These are phyloP conservation scores for Clarireedia sp. DNA, from an alignment of 2,329 filamentous ascomycete species.

Conservation along the genomic window DNA sequence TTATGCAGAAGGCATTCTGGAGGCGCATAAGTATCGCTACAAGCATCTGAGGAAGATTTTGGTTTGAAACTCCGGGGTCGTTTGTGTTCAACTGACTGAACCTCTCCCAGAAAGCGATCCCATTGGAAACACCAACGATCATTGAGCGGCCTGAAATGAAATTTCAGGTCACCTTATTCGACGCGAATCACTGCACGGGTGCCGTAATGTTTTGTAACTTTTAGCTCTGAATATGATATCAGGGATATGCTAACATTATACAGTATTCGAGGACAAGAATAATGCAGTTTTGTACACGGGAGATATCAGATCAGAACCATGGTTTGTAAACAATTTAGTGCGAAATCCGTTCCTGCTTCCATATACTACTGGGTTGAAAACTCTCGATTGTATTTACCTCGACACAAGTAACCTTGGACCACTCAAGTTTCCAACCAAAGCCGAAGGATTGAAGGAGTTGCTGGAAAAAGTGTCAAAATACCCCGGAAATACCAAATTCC, in stretches of 20 bases:
- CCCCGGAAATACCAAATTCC: constrained; percentile 67
- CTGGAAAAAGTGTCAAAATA: constrained; percentile 60
- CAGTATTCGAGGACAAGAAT: constrained; percentile 62
- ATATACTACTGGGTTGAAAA: constrained; percentile 59
- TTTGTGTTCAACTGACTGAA: neutral
- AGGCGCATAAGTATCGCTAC: constrained; percentile 67
- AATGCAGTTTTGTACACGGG: constrained; percentile 81
- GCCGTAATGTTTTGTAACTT: constrained; percentile 74
- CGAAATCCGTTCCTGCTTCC: constrained; percentile 68
- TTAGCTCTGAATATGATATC: neutral
- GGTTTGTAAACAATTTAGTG: constrained; percentile 70
- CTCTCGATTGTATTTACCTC: constrained; percentile 75
- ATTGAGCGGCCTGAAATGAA: constrained; percentile 65
- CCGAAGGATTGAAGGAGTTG: constrained; percentile 68
- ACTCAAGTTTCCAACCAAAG: constrained; percentile 50
- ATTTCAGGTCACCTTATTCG: constrained; percentile 77
- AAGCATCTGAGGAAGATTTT: constrained; percentile 65
- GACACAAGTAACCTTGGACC: constrained; percentile 68
- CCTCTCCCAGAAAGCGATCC: constrained; percentile 58
- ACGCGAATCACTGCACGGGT: constrained; percentile 88
- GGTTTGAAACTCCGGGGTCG: constrained; percentile 31
- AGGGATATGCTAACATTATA: constrained; percentile 3
- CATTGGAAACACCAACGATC: constrained; percentile 68
- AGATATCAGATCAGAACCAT: constrained; percentile 76
- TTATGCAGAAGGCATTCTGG: constrained; percentile 68